Conservation (phyloP, 1,284 basidiomycete genomes). For the Takashimella koratensis region DNA sequence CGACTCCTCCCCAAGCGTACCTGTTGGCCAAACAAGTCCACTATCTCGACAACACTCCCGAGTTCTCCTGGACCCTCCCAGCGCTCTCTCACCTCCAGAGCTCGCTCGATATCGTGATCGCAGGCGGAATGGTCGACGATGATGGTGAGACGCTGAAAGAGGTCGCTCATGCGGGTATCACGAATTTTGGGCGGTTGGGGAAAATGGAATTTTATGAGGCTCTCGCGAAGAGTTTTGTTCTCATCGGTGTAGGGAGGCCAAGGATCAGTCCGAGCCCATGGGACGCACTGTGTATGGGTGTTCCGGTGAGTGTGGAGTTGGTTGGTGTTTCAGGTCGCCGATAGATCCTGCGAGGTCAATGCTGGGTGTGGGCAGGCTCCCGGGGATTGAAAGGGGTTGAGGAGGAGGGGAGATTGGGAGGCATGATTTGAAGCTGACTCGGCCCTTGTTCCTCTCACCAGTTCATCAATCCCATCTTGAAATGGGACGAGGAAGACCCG, state of each 20-base stretch:
- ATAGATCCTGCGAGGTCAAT: too few relatives aligned
- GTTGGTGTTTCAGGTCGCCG: too few relatives aligned
- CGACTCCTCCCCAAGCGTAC: slow-evolving; percentile 36
- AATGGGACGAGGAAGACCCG: slow-evolving; percentile 44
- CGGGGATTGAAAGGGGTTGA: background rate
- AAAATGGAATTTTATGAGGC: slow-evolving; percentile 32
- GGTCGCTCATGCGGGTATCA: slow-evolving; percentile 20
- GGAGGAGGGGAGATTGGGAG: background rate
- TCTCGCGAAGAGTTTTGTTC: slow-evolving; percentile 22
- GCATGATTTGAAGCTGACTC: background rate
- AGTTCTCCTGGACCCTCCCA: slow-evolving; percentile 32
- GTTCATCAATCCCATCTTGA: slow-evolving; percentile 50
- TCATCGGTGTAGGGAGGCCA: slow-evolving; percentile 35
- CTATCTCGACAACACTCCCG: slow-evolving; percentile 27
- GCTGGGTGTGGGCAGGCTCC: too few relatives aligned
- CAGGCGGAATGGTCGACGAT: slow-evolving; percentile 29
- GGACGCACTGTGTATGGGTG: slow-evolving; percentile 38
- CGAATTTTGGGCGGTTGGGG: slow-evolving; percentile 27
- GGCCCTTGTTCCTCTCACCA: slow-evolving; percentile 13
- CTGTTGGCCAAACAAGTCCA: slow-evolving; percentile 43
- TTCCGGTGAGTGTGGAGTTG: slow-evolving; percentile 26
- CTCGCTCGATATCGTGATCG: slow-evolving; percentile 19
- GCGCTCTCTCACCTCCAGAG: slow-evolving; percentile 15
- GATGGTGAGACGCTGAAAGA: slow-evolving; percentile 11
- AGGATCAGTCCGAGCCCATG: slow-evolving; percentile 34